These are phyloP conservation scores for Trichoderma oligosporum DNA, from an alignment of 2,329 filamentous ascomycete genomes.

Conservation along the genomic window DNA sequence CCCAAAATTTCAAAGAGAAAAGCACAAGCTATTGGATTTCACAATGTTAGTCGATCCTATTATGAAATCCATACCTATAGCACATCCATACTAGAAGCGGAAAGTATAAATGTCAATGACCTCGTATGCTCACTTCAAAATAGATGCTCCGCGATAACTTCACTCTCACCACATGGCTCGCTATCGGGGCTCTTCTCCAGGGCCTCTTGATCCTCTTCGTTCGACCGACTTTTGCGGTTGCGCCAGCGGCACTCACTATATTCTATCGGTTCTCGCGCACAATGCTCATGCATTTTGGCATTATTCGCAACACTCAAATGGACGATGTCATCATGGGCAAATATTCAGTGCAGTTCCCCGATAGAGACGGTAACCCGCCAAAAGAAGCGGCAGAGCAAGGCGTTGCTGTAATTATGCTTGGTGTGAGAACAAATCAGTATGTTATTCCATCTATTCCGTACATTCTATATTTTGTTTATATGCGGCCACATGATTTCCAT, in stretches of 20 bases:
- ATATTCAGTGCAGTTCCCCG: neutral
- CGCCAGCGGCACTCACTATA: neutral
- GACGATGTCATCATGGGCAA: constrained; percentile 14
- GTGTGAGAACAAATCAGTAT: constrained; percentile 7
- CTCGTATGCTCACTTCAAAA: neutral
- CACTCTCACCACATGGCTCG: constrained; percentile 14
- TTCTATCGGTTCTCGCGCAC: neutral
- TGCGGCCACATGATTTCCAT: too few relatives aligned
- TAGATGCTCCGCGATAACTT: constrained; percentile 15
- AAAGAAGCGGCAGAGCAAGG: neutral
- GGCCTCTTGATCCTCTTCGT: neutral
- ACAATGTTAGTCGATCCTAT: neutral
- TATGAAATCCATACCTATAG: neutral
- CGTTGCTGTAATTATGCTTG: constrained; percentile 9
- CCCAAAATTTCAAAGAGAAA: neutral
- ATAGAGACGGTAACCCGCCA: constrained; percentile 1
- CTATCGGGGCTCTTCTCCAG: constrained; percentile 9
- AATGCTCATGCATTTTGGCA: constrained; percentile 8
- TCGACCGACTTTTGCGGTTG: neutral
- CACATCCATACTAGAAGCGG: neutral
- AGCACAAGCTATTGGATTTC: neutral
- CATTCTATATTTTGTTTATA: too few relatives aligned
- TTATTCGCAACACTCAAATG: constrained; percentile 12
- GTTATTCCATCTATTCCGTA: neutral
- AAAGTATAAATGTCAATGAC: neutral